phyloP scores from a whole-genome alignment of 164 flowering plant genomes.

The Protea cynaroides region DNA sequence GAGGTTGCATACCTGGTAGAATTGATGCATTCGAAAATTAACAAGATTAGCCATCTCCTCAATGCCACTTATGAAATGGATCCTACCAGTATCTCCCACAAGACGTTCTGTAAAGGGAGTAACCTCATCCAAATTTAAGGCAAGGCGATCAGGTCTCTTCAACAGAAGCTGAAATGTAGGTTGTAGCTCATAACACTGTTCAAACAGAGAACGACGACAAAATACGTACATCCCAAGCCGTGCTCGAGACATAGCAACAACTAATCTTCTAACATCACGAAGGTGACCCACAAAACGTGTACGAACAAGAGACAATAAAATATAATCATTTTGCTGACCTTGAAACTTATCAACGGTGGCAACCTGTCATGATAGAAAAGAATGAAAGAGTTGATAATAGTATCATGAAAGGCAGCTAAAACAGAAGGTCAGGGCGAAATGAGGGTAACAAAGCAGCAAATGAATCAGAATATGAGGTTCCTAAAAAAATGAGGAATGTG shows the following conservation, averaged over 20 bases:
- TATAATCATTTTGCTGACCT: conserved; percentile 97
- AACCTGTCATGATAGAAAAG: conserved; percentile 40
- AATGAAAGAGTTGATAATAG: neutral
- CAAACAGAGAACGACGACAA: conserved; percentile 84
- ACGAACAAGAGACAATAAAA: conserved; percentile 88
- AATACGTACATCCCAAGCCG: conserved; percentile 89
- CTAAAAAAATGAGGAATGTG: neutral
- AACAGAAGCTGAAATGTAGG: conserved; percentile 84
- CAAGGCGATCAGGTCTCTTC: conserved; percentile 84
- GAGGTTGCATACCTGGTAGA: conserved; percentile 50
- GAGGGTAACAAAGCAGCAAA: no score
- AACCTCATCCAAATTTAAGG: conserved; percentile 56
- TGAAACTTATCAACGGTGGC: conserved; percentile 97
- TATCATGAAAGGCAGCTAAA: neutral
- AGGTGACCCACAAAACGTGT: conserved; percentile 97
- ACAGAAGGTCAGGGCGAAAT: no score
- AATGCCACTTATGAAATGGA: conserved; percentile 46
- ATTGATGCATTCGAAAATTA: conserved; percentile 35
- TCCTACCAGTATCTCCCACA: conserved; percentile 61
- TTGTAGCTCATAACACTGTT: conserved; percentile 95
- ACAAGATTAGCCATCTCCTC: conserved; percentile 73
- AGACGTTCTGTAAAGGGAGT: conserved; percentile 52
- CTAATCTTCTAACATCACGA: conserved; percentile 96
- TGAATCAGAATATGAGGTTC: neutral
- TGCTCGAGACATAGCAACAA: conserved; percentile 99